Conservation (phyloP, 2,329 filamentous ascomycete genomes). For the Xylaria sp. region DNA sequence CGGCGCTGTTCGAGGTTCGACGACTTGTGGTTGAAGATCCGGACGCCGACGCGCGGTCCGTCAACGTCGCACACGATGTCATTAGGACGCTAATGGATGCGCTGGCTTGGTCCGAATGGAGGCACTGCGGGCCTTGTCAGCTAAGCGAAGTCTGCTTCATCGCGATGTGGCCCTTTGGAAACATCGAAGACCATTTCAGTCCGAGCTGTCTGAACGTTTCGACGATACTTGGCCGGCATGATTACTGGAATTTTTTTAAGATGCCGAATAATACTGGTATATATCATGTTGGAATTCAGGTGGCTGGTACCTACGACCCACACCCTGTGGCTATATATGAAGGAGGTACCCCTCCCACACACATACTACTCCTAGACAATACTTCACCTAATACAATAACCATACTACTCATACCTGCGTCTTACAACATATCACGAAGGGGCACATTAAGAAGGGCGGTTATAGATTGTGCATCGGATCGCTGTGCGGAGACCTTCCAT, state of each 20-base stretch:
- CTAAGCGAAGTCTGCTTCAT: conserved; percentile 41
- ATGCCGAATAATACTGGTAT: no score
- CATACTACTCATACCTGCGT: no score
- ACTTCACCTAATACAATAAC: no score
- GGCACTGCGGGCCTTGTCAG: conserved; percentile 38
- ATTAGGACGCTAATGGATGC: conserved; percentile 30
- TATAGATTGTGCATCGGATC: no score
- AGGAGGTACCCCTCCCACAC: no score
- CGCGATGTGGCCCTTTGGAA: conserved; percentile 44
- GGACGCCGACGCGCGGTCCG: conserved; percentile 5
- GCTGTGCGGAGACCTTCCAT: no score
- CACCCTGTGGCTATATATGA: no score
- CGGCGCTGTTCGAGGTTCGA: conserved; percentile 35
- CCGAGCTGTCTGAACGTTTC: conserved; percentile 35
- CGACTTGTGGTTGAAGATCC: conserved; percentile 28
- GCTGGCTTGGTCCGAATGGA: conserved; percentile 42
- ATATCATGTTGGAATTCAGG: no score
- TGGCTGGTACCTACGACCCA: no score
- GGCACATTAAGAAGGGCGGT: no score
- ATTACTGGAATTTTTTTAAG: conserved; percentile 30
- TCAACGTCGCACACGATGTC: conserved; percentile 9
- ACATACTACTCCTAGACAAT: no score
- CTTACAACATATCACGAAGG: no score
- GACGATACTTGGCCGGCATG: conserved; percentile 7
- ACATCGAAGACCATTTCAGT: conserved; percentile 34